Base-by-base conservation (phyloP, 148 eudicot species). In the Limonium bicolor region DNA sequence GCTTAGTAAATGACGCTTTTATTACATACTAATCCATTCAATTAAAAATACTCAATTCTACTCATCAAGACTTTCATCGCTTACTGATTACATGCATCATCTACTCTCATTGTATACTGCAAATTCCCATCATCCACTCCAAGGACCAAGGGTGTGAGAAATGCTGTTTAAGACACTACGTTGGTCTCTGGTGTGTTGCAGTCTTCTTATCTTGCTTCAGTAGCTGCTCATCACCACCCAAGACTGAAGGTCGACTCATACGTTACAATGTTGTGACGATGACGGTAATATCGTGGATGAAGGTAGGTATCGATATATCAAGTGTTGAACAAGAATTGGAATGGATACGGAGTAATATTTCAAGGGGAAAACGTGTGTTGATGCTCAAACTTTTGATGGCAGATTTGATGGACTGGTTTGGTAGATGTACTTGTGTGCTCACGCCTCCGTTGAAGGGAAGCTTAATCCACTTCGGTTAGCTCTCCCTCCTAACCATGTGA, bases 401-500 rank as follows among this genome's bases (percentile, higher is more conserved):
- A 9, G 37, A 12, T 81, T 86, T 18, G 70, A 61, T 34, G 93
- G 64, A 81, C 93, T 34, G 93, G 84, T 29, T 40, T 81, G 15
- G 50, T 63, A 8, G 55, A 66, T 20, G 53, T 70, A n/a, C 67
- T 69, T 48, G 59, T 81, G 53, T 86, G 96, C 51, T 53, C 66
- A 1, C 67, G 74, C 6, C 72, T 57, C 66, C 66, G 26, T 41
- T 78, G 56, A 81, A 86, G 81, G 77, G 18, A 66, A 81, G 48
- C 73, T 86, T 22, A 74, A 68, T 58, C 96, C 96, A 0, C 74
- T 86, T 52, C 71, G 69, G 16, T 58, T 86, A 62, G 61, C 64
- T 56, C 78, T 86, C 26, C 96, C 96, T 20, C 96, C 96, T 3
- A 81, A 81, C 62, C 72, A 86, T 50, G 72, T 80, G 15, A 59